These are phyloP conservation scores for Erigeron canadensis DNA, from an alignment of 129 eudicot species.

Conservation along the genomic window DNA sequence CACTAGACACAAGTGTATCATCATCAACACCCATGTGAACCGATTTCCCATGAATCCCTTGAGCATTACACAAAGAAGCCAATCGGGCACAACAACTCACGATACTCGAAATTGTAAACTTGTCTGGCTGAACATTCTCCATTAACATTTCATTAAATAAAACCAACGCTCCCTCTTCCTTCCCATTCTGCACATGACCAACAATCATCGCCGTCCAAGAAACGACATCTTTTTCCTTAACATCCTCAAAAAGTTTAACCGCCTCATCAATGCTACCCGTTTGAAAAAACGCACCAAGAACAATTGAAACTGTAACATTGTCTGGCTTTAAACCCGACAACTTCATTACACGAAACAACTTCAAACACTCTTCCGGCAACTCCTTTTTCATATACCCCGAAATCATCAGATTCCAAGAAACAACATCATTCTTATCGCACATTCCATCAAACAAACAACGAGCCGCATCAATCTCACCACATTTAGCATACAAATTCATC, in stretches of 20 bases:
- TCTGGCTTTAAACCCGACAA: conserved; percentile 33
- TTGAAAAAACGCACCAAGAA: conserved; percentile 44
- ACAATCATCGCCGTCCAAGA: conserved; percentile 50
- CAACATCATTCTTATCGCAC: conserved; percentile 32
- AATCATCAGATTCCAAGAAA: conserved; percentile 56
- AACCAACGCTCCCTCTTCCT: conserved; percentile 42
- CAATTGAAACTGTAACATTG: conserved; percentile 36
- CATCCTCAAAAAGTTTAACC: conserved; percentile 22
- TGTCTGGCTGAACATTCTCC: conserved; percentile 33
- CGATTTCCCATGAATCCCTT: conserved; percentile 38
- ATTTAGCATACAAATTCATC: conserved; percentile 49
- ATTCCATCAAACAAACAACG: conserved; percentile 44
- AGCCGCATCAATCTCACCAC: conserved; percentile 37
- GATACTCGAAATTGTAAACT: conserved; percentile 41
- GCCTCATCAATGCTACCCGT: conserved; percentile 35
- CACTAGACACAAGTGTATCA: conserved; percentile 42
- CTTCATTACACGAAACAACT: conserved; percentile 38
- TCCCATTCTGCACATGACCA: conserved; percentile 44
- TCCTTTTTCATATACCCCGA: conserved; percentile 42
- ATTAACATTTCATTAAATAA: conserved; percentile 44
- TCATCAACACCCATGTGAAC: conserved; percentile 44
- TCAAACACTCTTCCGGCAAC: conserved; percentile 29
- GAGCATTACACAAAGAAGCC: conserved; percentile 45
- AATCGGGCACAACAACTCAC: conserved; percentile 48
- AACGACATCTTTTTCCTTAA: conserved; percentile 42